These are phyloP conservation scores for Clavispora carvajalis DNA, from an alignment of 805 yeast species.

Conservation along the genomic window DNA sequence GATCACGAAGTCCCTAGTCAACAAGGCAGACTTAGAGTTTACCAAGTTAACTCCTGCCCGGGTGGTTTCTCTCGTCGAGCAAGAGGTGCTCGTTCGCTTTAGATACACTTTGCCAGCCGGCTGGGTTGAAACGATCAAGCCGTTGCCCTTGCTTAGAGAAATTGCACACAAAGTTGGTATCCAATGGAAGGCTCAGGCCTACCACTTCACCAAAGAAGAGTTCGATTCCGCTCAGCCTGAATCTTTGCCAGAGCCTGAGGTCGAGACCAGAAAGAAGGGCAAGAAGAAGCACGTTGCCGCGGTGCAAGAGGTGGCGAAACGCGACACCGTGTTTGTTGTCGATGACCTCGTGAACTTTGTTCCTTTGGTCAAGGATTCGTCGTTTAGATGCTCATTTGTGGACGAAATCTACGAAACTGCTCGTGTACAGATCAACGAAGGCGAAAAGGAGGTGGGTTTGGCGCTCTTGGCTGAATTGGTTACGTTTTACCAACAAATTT, in stretches of 20 bases:
- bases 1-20: constrained; percentile 35
- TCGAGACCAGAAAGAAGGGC: constrained; percentile 23
- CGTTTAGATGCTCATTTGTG: constrained; percentile 59
- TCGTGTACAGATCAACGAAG: constrained; percentile 33
- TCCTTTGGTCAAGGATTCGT: constrained; percentile 72
- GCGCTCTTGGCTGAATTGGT: constrained; percentile 65
- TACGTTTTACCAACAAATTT: constrained; percentile 72
- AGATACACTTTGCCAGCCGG: constrained; percentile 49
- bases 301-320: constrained; percentile 7
- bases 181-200: constrained; percentile 63
- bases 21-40: constrained; percentile 38
- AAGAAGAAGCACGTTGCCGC: constrained; percentile 10
- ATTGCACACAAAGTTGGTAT: constrained; percentile 77
- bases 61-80: constrained; percentile 40
- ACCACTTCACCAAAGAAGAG: constrained; percentile 42
- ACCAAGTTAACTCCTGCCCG: constrained; percentile 41
- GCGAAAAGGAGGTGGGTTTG: constrained; percentile 51
- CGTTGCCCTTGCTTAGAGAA: constrained; percentile 56
- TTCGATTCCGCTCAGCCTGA: constrained; percentile 26
- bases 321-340: constrained; percentile 44
- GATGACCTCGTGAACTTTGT: constrained; percentile 64
- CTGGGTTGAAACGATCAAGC: constrained; percentile 41
- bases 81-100: constrained; percentile 58
- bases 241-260: constrained; percentile 9
- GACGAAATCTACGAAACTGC: constrained; percentile 76